Percentiles rank a stretch among this genome's conserved stretches.
These are phyloP conservation scores for Colletotrichum paranaense DNA, from an alignment of 2,329 filamentous ascomycete genomes.

Conservation along the genomic window DNA sequence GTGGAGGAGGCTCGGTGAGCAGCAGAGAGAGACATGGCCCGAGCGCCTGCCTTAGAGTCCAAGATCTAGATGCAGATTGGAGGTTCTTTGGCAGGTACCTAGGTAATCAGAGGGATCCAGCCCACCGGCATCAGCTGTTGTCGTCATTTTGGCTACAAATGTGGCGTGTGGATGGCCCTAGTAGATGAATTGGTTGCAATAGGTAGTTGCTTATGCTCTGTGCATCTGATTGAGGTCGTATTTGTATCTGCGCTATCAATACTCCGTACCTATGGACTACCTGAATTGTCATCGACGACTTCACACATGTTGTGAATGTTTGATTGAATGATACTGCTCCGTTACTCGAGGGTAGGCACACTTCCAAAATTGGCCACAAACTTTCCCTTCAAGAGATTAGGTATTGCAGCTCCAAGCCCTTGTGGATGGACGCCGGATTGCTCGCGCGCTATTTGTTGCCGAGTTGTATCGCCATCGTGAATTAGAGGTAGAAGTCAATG, in stretches of 20 bases:
- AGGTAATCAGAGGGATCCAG: background rate
- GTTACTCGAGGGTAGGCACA: no score
- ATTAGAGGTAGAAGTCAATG: constrained; percentile 18
- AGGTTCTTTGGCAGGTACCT: background rate
- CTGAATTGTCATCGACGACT: background rate
- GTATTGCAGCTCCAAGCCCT: no score
- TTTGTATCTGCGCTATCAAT: background rate
- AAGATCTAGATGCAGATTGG: background rate
- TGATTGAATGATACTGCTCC: background rate
- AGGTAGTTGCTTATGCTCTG: background rate
- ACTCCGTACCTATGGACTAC: background rate
- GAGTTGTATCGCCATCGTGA: background rate
- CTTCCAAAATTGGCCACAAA: no score
- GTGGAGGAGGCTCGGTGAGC: constrained; percentile 1
- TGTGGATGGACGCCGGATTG: no score
- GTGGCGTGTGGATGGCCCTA: constrained; percentile 3
- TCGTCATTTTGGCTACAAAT: background rate
- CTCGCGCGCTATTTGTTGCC: no score
- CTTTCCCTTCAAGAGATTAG: no score
- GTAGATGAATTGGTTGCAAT: background rate
- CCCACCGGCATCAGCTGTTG: background rate
- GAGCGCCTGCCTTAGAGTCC: background rate
- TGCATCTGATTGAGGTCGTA: background rate
- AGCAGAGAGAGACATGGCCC: constrained; percentile 1
- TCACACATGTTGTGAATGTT: background rate